Conservation (phyloP, 805 yeast species). For the Candida quercuum region DNA sequence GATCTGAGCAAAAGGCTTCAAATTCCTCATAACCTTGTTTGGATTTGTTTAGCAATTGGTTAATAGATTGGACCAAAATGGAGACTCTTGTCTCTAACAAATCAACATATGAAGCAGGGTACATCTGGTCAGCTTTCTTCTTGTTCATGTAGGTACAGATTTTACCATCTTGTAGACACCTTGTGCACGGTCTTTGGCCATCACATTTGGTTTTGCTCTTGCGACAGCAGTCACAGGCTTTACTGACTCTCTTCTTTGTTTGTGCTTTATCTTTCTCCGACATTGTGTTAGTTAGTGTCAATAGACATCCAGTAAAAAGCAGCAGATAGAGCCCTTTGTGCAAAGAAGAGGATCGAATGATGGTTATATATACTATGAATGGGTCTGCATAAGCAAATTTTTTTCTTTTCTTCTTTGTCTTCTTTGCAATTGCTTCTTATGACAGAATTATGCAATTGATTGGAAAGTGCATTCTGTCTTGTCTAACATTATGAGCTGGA, state of each 20-base stretch:
- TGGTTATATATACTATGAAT: no score
- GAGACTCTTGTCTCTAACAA: slow-evolving; percentile 44
- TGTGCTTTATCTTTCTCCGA: slow-evolving; percentile 1
- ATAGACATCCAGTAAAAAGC: no score
- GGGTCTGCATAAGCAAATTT: no score
- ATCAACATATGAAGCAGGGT: slow-evolving; percentile 43
- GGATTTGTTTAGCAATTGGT: slow-evolving; percentile 19
- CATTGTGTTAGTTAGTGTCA: background rate
- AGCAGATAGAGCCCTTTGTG: no score
- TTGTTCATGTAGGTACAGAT: slow-evolving; percentile 52
- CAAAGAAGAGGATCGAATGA: no score
- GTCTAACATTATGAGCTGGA: no score
- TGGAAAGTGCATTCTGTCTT: no score
- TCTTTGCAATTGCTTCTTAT: no score
- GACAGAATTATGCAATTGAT: no score
- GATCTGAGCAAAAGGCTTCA: slow-evolving; percentile 14
- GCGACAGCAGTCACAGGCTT: slow-evolving; percentile 44
- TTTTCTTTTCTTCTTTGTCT: no score
- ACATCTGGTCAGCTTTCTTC: slow-evolving; percentile 40
- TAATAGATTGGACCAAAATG: slow-evolving; percentile 37
- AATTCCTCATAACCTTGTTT: slow-evolving; percentile 7
- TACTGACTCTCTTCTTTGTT: slow-evolving; percentile 28
- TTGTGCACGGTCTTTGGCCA: slow-evolving; percentile 42
- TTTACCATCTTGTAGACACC: slow-evolving; percentile 50
- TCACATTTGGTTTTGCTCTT: slow-evolving; percentile 41